Evolutionary conservation across 495 filamentous ascomycete species (phyloP).

Genomic region (Aspergillus saccharolyticus): DNA sequence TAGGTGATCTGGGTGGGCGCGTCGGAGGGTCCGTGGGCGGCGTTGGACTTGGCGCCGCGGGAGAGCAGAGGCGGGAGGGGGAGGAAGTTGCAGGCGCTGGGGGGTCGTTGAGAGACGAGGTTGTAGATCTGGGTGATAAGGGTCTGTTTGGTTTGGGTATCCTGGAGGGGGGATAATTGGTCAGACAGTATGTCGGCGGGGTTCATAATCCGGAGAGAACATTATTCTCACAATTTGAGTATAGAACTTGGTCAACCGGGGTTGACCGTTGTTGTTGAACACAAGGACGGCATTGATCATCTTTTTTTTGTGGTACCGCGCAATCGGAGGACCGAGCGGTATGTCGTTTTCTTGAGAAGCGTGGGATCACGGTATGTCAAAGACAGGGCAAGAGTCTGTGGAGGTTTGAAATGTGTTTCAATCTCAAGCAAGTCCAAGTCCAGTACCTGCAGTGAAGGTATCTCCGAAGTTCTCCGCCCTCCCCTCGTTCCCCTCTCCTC

Average conservation of each 20-base stretch:
- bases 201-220: no score
- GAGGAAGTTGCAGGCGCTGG: slow-evolving; percentile 94
- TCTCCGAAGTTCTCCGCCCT: not conserved
- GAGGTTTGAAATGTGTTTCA: not conserved
- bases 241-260: slow-evolving; percentile 97
- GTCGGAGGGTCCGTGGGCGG: slow-evolving; percentile 64
- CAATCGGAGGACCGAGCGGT: no score
- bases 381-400: not conserved
- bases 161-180: no score
- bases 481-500: no score
- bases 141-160: slow-evolving; percentile 90
- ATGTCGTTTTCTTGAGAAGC: no score
- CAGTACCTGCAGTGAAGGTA: not conserved
- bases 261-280: slow-evolving; percentile 97
- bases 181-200: no score
- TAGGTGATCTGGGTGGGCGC: slow-evolving; percentile 94
- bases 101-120: slow-evolving; percentile 83
- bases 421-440: not conserved
- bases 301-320: no score
- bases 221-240: slow-evolving; percentile 83
- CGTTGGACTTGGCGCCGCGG: slow-evolving; percentile 53
- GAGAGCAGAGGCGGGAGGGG: slow-evolving; percentile 68
- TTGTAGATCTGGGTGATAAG: slow-evolving; percentile 97
- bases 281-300: slow-evolving; percentile 99
- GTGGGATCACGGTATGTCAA: not conserved